Base-by-base conservation (phyloP, 345 rosid genomes). In the Corymbia maculata region DNA sequence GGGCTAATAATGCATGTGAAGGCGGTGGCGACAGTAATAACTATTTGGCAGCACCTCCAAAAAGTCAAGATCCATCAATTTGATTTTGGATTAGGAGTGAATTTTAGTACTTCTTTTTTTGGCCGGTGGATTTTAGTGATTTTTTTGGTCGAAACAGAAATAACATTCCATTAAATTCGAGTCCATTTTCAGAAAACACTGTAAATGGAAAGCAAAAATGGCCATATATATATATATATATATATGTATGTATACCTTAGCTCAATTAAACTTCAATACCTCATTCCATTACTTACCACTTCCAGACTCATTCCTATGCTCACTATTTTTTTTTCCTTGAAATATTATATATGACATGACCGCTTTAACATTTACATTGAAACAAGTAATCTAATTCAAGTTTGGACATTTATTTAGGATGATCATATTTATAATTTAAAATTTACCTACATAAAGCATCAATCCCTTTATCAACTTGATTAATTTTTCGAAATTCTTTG, bases 311-410 rank as follows among this genome's bases (percentile, higher is more conserved):
- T 13, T n/a, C 17, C 32, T 64, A 64, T 64, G 16, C 70, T 64
- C 1, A 28, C 5, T 64, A 28, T 64, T 64, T 64, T n/a, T 14
- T 64, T 64, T 64, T 64, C 1, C 70, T 64, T n/a, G 6, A 64
- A 64, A 64, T 64, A 64, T 64, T 59, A 64, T 8, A 64, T 28
- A 64, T 28, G 15, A 28, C 32, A 28, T 61, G 70, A 61, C 9
- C 14, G 0, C 70, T 13, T 28, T 26, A 61, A 59, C 3, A 0
- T 10, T 0, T 59, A 7, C 7, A 0, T 59, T 5, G 66, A 64
- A 64, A 64, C 70, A 64, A 64, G 16, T 64, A n/a, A 64, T 64
- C 8, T 28, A 64, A 64, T 28, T 64, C 36, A 64, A 13, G 4
- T 28, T 64, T 3, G 70, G 7, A 59, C 26, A 59, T 59, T 59